These are phyloP conservation scores for Zygotorulaspora sp. DNA, from an alignment of 805 yeast genomes.

Conservation along the genomic window DNA sequence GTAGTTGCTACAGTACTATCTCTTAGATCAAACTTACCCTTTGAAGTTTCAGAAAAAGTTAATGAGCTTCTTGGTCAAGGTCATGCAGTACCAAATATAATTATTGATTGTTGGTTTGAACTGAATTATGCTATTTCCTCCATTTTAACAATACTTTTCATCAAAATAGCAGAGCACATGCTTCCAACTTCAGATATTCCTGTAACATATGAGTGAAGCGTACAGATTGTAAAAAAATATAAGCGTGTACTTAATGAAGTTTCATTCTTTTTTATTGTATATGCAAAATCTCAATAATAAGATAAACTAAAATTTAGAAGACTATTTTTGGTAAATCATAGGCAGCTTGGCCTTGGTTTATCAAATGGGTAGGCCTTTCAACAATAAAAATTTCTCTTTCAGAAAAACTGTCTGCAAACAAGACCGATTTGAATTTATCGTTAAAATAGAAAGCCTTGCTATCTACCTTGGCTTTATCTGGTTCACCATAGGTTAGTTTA, in stretches of 20 bases:
- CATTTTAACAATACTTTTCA: constrained; percentile 28
- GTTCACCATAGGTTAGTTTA: constrained; percentile 21
- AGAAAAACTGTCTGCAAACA: constrained; percentile 55
- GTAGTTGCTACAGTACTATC: constrained; percentile 39
- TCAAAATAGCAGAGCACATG: constrained; percentile 28
- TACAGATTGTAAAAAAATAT: no score
- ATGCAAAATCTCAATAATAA: not conserved
- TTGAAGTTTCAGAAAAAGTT: constrained; percentile 32
- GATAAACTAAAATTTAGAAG: constrained; percentile 31
- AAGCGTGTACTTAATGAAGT: no score
- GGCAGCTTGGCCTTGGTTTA: constrained; percentile 53
- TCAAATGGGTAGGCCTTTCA: constrained; percentile 65
- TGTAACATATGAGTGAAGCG: no score
- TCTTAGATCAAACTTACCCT: constrained; percentile 38
- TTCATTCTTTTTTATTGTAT: not conserved
- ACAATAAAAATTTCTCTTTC: constrained; percentile 60
- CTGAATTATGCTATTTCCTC: constrained; percentile 36
- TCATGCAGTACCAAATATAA: constrained; percentile 27
- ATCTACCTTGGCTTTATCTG: constrained; percentile 26
- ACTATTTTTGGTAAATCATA: constrained; percentile 56
- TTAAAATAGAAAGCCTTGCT: constrained; percentile 66
- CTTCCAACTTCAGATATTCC: no score
- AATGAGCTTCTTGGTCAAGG: constrained; percentile 33
- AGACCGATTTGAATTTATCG: constrained; percentile 66
- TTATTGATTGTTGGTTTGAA: constrained; percentile 42